These are phyloP conservation scores for Lentinus brumalis DNA, from an alignment of 768 basidiomycete genomes.

Conservation along the genomic window DNA sequence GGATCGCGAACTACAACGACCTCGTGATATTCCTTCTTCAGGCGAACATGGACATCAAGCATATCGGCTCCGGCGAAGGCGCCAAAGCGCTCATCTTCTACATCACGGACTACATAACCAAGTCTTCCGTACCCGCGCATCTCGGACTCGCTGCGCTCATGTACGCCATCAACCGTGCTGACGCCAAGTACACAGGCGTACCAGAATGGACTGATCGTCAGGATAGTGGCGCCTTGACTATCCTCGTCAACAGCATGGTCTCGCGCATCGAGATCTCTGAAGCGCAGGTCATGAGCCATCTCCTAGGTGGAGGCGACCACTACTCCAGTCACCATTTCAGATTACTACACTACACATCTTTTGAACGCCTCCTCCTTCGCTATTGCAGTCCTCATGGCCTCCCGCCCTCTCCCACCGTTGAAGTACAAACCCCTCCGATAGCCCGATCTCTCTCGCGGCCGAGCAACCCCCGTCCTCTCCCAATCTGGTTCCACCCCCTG, in stretches of 20 bases:
- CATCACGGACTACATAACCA: constrained; percentile 42
- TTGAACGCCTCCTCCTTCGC: background rate
- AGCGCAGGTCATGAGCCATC: constrained; percentile 33
- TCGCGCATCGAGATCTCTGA: constrained; percentile 30
- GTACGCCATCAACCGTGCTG: background rate
- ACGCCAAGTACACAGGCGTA: background rate
- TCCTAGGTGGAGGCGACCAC: constrained; percentile 26
- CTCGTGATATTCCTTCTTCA: constrained; percentile 16
- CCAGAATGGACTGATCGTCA: too few species aligned
- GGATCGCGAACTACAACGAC: constrained; percentile 7
- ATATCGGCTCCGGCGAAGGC: constrained; percentile 34
- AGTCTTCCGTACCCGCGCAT: constrained; percentile 25
- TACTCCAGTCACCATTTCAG: constrained; percentile 24
- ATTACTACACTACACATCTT: constrained; percentile 5
- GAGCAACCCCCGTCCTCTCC: too few species aligned
- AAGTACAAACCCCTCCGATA: too few species aligned
- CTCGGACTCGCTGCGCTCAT: constrained; percentile 14
- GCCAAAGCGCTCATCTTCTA: constrained; percentile 38
- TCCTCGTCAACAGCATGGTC: constrained; percentile 25
- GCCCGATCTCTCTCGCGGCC: too few species aligned
- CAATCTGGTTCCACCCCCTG: too few species aligned
- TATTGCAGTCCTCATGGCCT: too few species aligned
- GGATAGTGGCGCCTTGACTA: background rate
- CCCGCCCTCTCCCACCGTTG: too few species aligned
- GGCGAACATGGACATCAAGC: constrained; percentile 36